Conservation (phyloP, 306 rosid species). For the Cicer arietinum region DNA sequence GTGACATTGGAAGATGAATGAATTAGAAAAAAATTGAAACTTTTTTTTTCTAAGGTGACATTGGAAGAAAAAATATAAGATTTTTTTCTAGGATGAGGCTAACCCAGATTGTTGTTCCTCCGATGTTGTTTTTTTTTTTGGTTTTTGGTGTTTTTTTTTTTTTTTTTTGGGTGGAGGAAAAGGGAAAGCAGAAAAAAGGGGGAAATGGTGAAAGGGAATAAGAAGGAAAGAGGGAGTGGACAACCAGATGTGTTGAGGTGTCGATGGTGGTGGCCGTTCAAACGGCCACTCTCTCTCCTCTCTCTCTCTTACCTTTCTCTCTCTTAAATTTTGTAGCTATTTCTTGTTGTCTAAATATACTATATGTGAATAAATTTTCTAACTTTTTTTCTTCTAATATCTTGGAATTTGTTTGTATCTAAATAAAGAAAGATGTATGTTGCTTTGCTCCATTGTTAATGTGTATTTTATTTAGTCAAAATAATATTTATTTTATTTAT, state of each 20-base stretch:
- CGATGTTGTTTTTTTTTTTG: neutral
- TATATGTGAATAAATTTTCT: neutral
- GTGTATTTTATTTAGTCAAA: too few relatives aligned
- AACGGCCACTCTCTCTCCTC: conserved; percentile 36
- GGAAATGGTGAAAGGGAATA: conserved; percentile 2
- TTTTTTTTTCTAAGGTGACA: conserved; percentile 38
- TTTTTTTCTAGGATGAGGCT: neutral
- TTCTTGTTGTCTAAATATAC: conserved; percentile 24
- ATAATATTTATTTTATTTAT: too few relatives aligned
- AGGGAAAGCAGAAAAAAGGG: conserved; percentile 30
- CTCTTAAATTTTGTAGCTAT: conserved; percentile 12
- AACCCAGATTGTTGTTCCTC: conserved; percentile 29
- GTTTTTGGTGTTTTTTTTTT: neutral
- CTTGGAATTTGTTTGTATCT: too few relatives aligned
- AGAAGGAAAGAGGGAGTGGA: conserved; percentile 41
- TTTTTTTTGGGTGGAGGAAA: conserved; percentile 26
- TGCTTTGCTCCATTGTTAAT: too few relatives aligned
- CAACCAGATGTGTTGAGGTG: conserved; percentile 48
- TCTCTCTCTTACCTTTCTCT: neutral
- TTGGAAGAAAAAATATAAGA: neutral
- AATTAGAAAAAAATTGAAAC: neutral
- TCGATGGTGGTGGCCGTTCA: conserved; percentile 47
- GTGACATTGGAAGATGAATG: conserved; percentile 6
- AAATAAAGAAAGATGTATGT: too few relatives aligned
- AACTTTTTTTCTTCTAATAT: too few relatives aligned